Percentiles rank a stretch among this genome's conserved stretches.
phyloP scores from a whole-genome alignment of 169 alveolate genomes.

The Plasmodium coatneyi region DNA sequence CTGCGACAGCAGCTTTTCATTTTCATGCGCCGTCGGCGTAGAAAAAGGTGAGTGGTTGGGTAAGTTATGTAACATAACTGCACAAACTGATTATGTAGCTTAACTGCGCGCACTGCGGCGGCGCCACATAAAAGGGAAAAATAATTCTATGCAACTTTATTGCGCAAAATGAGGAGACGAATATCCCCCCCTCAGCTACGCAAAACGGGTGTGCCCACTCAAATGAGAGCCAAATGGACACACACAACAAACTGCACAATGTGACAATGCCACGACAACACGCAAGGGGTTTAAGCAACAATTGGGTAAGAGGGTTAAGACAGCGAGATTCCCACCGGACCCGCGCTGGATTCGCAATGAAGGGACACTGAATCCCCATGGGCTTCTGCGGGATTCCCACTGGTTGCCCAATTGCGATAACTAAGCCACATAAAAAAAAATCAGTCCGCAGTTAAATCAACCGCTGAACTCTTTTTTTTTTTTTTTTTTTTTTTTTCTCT shows the following conservation, averaged over 20 bases:
- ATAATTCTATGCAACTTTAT: neutral
- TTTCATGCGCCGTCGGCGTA: neutral
- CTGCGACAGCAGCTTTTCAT: neutral
- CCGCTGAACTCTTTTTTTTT: neutral
- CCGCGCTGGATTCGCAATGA: neutral
- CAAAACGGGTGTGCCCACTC: neutral
- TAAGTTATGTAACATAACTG: neutral
- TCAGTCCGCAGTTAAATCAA: neutral
- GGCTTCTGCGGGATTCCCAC: neutral
- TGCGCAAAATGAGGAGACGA: neutral
- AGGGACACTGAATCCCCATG: neutral
- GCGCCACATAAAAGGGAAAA: neutral
- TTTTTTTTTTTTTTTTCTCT: neutral
- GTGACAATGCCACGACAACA: neutral
- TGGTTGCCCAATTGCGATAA: neutral
- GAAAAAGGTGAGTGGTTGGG: neutral
- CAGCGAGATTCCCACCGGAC: neutral
- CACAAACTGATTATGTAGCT: neutral
- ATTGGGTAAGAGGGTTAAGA: neutral
- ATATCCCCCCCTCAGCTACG: neutral
- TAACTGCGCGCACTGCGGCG: neutral
- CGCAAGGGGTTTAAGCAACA: neutral
- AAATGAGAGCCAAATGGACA: neutral
- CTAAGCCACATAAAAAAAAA: constrained; percentile 3
- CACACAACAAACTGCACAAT: neutral